Conservation (phyloP, 257 asterid species). For the Solanum arcanum region DNA sequence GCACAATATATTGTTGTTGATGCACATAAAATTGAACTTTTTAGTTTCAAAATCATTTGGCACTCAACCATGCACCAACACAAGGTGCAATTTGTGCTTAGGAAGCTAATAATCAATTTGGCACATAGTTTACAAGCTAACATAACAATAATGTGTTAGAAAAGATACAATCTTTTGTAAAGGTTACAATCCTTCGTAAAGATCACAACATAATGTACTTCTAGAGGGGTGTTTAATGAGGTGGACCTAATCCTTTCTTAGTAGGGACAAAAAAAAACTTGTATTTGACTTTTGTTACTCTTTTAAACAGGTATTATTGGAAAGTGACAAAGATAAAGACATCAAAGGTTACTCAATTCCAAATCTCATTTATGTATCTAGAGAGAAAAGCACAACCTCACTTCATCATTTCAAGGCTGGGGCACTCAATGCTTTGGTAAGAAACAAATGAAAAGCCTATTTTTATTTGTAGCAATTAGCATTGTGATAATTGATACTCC, state of each 20-base stretch:
- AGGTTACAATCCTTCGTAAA: too few species aligned
- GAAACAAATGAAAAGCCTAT: not conserved
- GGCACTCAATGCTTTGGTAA: constrained; percentile 29
- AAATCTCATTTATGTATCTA: constrained; percentile 12
- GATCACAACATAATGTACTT: too few species aligned
- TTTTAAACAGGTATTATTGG: constrained; percentile 13
- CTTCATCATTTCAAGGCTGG: constrained; percentile 27
- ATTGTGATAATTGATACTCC: not conserved
- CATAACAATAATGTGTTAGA: not conserved
- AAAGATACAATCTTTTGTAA: too few species aligned
- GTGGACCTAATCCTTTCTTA: not conserved
- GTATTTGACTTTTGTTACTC: not conserved
- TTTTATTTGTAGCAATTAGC: not conserved
- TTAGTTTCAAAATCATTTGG: not conserved
- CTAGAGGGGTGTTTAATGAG: not conserved
- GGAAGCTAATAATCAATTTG: not conserved
- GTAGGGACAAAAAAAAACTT: not conserved
- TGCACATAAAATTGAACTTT: too few species aligned
- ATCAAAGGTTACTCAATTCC: constrained; percentile 5
- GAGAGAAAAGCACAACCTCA: constrained; percentile 18
- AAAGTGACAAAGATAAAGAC: not conserved
- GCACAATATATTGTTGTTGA: too few species aligned
- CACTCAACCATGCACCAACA: not conserved
- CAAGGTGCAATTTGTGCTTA: not conserved
- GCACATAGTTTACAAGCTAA: not conserved